Conservation (phyloP, 257 asterid genomes). For the Nicotiana undulata region DNA sequence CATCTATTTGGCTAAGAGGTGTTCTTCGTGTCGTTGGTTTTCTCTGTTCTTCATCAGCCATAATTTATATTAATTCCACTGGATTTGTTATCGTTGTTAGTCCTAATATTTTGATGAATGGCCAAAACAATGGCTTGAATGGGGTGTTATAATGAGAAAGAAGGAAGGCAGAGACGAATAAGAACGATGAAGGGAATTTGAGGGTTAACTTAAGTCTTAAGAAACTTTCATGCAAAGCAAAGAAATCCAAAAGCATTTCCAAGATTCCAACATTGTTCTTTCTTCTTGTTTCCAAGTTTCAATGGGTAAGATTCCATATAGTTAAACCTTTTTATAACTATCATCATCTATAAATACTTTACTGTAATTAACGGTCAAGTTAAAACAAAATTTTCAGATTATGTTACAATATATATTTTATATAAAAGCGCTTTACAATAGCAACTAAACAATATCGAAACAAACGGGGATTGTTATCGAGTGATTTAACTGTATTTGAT, state of each 20-base stretch:
- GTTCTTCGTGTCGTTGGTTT: conserved; percentile 1
- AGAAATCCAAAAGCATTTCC: background rate
- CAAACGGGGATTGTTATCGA: rapidly evolving
- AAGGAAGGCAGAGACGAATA: too few species aligned
- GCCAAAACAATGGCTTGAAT: background rate
- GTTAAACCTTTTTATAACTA: too few species aligned
- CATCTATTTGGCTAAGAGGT: conserved; percentile 5
- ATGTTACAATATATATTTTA: too few species aligned
- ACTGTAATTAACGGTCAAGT: too few species aligned
- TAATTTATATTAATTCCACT: background rate
- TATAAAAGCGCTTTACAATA: too few species aligned
- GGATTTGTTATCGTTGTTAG: too few species aligned
- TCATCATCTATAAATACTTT: too few species aligned
- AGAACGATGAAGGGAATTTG: background rate
- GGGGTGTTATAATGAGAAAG: background rate
- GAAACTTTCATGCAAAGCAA: conserved; percentile 8
- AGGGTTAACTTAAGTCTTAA: background rate
- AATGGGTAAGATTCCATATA: too few species aligned
- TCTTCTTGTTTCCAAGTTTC: background rate
- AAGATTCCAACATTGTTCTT: background rate
- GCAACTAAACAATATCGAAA: too few species aligned
- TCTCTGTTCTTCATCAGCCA: conserved; percentile 1
- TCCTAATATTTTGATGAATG: background rate
- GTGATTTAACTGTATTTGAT: too few species aligned
- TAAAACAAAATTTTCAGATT: too few species aligned